Evolutionary conservation across 1,284 basidiomycete species (phyloP).

Genomic region (Pyrrhoderma noxium): DNA sequence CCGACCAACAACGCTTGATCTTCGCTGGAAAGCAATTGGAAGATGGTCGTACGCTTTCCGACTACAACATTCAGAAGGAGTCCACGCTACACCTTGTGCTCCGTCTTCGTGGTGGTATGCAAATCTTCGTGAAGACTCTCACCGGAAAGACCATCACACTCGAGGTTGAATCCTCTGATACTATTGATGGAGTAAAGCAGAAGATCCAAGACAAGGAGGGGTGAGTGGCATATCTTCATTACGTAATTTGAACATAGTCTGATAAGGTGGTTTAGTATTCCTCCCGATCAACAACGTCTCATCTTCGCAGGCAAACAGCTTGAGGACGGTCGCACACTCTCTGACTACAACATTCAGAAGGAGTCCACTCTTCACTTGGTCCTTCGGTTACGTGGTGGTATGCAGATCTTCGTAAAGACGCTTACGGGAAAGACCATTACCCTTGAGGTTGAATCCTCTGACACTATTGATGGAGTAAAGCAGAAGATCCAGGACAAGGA

Average conservation of each 20-base stretch:
- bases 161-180: slow-evolving; percentile 43
- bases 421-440: slow-evolving; percentile 52
- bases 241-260: background rate
- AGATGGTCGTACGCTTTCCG: slow-evolving; percentile 34
- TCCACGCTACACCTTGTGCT: slow-evolving; percentile 42
- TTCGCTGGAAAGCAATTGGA: slow-evolving; percentile 52
- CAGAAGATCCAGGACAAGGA: slow-evolving; percentile 42
- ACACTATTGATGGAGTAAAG: slow-evolving; percentile 51
- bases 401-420: slow-evolving; percentile 42
- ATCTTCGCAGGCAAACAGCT: slow-evolving; percentile 49
- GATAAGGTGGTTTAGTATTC: slow-evolving; percentile 25
- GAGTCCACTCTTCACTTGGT: slow-evolving; percentile 52
- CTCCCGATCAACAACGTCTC: slow-evolving; percentile 25
- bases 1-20: slow-evolving; percentile 51
- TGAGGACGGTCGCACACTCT: slow-evolving; percentile 22
- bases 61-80: slow-evolving; percentile 57
- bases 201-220: slow-evolving; percentile 42
- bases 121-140: slow-evolving; percentile 38
- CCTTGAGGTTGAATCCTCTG: slow-evolving; percentile 50
- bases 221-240: background rate
- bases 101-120: slow-evolving; percentile 39
- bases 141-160: slow-evolving; percentile 46
- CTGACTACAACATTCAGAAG: slow-evolving; percentile 42
- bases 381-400: slow-evolving; percentile 52
- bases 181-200: slow-evolving; percentile 47